A percentile compares a stretch with the other conserved stretches of the same genome.
These are phyloP conservation scores for Phytophthora ramorum DNA, from an alignment of 352 stramenopile species.

Conservation along the genomic window DNA sequence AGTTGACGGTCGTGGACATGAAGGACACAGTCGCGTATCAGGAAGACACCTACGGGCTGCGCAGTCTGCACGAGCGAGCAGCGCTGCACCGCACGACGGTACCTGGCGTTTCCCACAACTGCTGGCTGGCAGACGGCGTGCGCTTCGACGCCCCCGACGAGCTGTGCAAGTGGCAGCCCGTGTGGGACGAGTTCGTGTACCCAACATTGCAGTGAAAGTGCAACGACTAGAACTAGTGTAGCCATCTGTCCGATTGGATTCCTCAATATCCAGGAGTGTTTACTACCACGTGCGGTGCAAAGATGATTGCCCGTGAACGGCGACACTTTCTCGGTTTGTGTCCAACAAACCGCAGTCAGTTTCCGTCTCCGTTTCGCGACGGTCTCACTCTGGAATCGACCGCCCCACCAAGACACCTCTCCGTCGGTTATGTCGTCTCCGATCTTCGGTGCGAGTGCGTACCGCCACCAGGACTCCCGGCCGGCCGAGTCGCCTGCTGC, in stretches of 20 bases:
- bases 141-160: constrained; percentile 13
- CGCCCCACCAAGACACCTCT: background rate
- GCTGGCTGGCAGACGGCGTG: constrained; percentile 28
- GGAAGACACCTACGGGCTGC: constrained; percentile 32
- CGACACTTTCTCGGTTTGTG: constrained; percentile 5
- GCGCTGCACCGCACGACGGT: constrained; percentile 22
- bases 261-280: constrained; percentile 4
- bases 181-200: constrained; percentile 14
- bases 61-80: constrained; percentile 21
- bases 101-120: constrained; percentile 30
- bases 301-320: constrained; percentile 6
- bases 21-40: constrained; percentile 30
- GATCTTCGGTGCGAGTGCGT: constrained; percentile 27
- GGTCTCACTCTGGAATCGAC: constrained; percentile 20
- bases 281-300: background rate
- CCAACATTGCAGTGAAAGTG: constrained; percentile 3
- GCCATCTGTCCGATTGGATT: background rate
- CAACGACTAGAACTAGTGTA: background rate
- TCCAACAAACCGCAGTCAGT: constrained; percentile 13
- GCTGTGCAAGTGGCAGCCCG: constrained; percentile 8
- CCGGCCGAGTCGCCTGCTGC: constrained; percentile 16
- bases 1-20: constrained; percentile 30
- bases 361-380: background rate
- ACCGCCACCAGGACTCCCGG: constrained; percentile 26
- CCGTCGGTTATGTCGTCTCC: constrained; percentile 25